Evolutionary conservation across 106 monocot species (phyloP), one percentile per base, ranked within the genome.

Genomic region (Alisma plantagoaquatica): DNA sequence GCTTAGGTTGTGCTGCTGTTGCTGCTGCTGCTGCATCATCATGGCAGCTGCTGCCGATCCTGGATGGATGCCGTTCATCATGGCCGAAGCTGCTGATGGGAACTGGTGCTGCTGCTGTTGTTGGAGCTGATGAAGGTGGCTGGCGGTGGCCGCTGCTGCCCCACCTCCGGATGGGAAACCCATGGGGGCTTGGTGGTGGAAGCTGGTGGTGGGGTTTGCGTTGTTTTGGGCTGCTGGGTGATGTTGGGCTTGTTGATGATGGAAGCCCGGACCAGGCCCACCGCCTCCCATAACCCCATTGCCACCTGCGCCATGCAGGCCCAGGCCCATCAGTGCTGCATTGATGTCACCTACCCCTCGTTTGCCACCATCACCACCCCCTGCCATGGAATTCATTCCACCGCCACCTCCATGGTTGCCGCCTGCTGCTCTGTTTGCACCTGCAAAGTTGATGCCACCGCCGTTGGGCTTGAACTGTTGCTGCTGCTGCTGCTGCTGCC

Each of bases 41-140:
- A n/a, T n/a, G n/a, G n/a, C n/a, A n/a, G n/a, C n/a, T n/a, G n/a
- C n/a, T n/a, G n/a, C n/a, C n/a, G n/a, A n/a, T n/a, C n/a, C n/a
- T n/a, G n/a, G n/a, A n/a, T n/a, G n/a, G n/a, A n/a, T n/a, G n/a
- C n/a, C n/a, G n/a, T n/a, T n/a, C n/a, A n/a, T n/a, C n/a, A n/a
- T n/a, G n/a, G n/a, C n/a, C n/a, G n/a, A n/a, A n/a, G n/a, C 64
- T 67, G 72, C 60, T 12, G 54, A 30, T 70, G 81, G 47, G 52
- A 23, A 27, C 16, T 33, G 65, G 24, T 71, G 68, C 54, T 41
- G 38, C 63, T 56, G 14, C 44, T 60, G 53, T 33, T 60, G 41
- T 23, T 74, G 70, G 73, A 27, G 48, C 78, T 75, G 70, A 77
- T 79, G 54, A 70, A 70, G 67, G 68, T 69, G 43, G 69, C 19